Evolutionary conservation across 371 early-diverging fungal species (phyloP), one percentile per base, ranked within the genome.

Genomic region (Mortierella sp.): DNA sequence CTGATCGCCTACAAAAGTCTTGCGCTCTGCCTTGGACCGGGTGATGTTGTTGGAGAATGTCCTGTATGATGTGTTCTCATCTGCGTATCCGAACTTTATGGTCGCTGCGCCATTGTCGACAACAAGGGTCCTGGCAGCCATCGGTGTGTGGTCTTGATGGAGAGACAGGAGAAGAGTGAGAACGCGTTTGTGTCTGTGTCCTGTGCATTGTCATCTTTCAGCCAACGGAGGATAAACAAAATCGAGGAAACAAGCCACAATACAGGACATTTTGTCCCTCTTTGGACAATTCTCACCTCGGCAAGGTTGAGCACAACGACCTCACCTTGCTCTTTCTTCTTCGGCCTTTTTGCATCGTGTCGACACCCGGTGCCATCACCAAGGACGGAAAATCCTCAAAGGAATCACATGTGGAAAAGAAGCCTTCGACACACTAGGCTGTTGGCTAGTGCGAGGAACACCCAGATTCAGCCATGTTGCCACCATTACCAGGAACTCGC

Each of bases 21-120:
- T 91, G 77, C 90, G 92, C 82, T 90, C 94, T 63, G 83, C 82
- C 76, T 92, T 91, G 45, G 93, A 92, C 50, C 94, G 93, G 13
- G 92, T 89, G 71, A 95, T 92, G 65, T 90, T 90, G 82, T 96
- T 96, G 6, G 94, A 92, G n/a, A 95, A 81, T 13, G 87, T 84
- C 85, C 79, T 89, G 70, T 92, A 91, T 8, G 70, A 31, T 0
- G 75, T 54, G 5, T 84, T 75, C 13, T 74, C 76, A 26, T 84
- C 90, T 0, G 91, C 89, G 47, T 90, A 90, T 7, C 95, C 96
- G 48, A 89, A 92, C 79, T 96, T 96, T 73, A 96, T 92, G 14
- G 92, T 88, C 54, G 90, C 91, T 26, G 96, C 96, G 28, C 96
- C 96, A 91, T 96, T 96, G 84, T 96, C 96, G 26, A 96, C 79